These are phyloP conservation scores for Kwoniella sp. DNA, from an alignment of 768 basidiomycete species.

Conservation along the genomic window DNA sequence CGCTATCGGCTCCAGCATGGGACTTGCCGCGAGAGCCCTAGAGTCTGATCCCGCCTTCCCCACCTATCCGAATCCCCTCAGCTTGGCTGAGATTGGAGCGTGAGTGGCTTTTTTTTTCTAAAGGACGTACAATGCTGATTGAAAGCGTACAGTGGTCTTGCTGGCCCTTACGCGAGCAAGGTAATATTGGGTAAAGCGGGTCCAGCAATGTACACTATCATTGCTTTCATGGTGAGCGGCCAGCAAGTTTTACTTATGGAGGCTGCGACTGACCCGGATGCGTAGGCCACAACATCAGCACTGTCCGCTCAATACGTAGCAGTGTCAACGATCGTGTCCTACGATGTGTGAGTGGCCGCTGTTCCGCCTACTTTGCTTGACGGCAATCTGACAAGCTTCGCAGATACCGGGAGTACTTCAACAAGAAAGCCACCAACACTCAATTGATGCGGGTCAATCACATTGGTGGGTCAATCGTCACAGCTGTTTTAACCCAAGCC, in stretches of 20 bases:
- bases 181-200: slow-evolving; percentile 16
- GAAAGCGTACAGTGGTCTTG: neutral
- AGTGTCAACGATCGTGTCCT: slow-evolving; percentile 11
- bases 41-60: slow-evolving; percentile 14
- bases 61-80: slow-evolving; percentile 10
- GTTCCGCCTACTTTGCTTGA: too few species aligned
- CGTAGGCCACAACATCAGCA: slow-evolving; percentile 15
- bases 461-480: neutral
- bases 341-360: slow-evolving; percentile 1
- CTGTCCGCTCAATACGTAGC: slow-evolving; percentile 16
- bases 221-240: slow-evolving; percentile 13
- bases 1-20: slow-evolving; percentile 16
- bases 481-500: neutral
- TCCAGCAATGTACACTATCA: slow-evolving; percentile 21
- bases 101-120: neutral
- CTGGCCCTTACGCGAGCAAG: slow-evolving; percentile 10
- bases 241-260: too few species aligned
- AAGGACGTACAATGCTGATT: neutral
- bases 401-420: slow-evolving; percentile 16
- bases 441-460: slow-evolving; percentile 19
- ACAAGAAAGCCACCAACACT: slow-evolving; percentile 13
- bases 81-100: slow-evolving; percentile 15
- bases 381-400: neutral
- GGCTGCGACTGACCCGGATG: neutral
- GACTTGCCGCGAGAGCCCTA: slow-evolving; percentile 11